Evolutionary conservation across 179 eudicot genomes (phyloP).

Genomic region (Sideroxylon spinosum): DNA sequence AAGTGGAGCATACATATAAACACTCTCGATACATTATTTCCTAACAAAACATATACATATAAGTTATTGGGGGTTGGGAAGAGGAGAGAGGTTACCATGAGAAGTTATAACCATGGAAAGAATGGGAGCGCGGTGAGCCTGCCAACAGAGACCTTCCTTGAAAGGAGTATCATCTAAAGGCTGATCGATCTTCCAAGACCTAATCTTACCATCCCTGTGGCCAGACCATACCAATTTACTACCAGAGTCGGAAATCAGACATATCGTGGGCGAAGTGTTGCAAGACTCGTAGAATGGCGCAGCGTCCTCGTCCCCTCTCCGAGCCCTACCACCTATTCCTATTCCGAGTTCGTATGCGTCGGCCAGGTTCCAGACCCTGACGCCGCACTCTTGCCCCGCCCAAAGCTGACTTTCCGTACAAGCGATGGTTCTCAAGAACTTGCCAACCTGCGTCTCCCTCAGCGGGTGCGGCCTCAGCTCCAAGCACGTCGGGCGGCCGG

Average conservation of each 20-base stretch:
- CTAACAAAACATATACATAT: too few relatives aligned
- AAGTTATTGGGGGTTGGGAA: not conserved
- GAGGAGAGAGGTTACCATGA: slow-evolving; percentile 47
- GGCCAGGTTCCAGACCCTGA: slow-evolving; percentile 65
- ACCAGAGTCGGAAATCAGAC: slow-evolving; percentile 67
- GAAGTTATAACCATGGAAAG: slow-evolving; percentile 60
- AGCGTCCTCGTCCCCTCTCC: slow-evolving; percentile 89
- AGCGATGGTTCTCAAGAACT: slow-evolving; percentile 67
- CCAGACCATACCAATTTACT: slow-evolving; percentile 90
- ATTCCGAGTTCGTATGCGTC: slow-evolving; percentile 65
- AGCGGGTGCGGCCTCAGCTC: slow-evolving; percentile 95
- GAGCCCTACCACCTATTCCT: slow-evolving; percentile 61
- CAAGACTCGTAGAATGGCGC: slow-evolving; percentile 86
- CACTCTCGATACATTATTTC: too few relatives aligned
- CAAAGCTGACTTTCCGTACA: slow-evolving; percentile 82
- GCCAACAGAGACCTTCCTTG: slow-evolving; percentile 82
- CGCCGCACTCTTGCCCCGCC: slow-evolving; percentile 97
- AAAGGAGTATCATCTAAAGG: slow-evolving; percentile 37
- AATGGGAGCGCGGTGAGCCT: slow-evolving; percentile 83
- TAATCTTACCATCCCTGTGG: slow-evolving; percentile 88
- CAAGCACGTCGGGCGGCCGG: slow-evolving; percentile 64
- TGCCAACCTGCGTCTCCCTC: slow-evolving; percentile 90
- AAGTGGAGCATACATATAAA: too few relatives aligned
- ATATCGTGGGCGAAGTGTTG: slow-evolving; percentile 57
- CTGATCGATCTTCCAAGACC: slow-evolving; percentile 94